Base-by-base conservation (phyloP, 2,329 filamentous ascomycete genomes). In the Xylaria polymorpha region DNA sequence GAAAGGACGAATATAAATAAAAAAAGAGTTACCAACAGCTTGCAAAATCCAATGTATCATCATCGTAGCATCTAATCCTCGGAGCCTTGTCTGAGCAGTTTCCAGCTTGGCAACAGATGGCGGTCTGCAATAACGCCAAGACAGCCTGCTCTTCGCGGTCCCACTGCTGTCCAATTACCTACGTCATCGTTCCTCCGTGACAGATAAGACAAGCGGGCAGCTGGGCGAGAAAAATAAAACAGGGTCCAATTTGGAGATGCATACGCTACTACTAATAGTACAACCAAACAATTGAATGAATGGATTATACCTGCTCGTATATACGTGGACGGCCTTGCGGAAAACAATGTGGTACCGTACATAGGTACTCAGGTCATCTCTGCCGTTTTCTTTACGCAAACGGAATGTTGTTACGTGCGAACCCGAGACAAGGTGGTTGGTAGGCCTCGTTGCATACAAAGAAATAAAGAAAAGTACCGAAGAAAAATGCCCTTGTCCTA, bases 121-220 rank as follows among this genome's bases (percentile, higher is more conserved):
- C 63, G 59, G 53, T 62, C 63, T 62, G 58, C 51, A 46, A 48
- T 7, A 14, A 10, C 15, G 67, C 67, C 63, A 55, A 69, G 67
- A 4, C 7, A 69, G 67, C 64, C 67, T 67, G 46, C 64, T 66
- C 35, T 35, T 57, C 1, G 22, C 7, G 22, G 53, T 46, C n/a
- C 50, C 29, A 37, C 43, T 69, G 67, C 67, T 64, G 67, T 66
- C 62, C 4, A 29, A 29, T 29, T 29, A 4, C 25, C 25, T 29
- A 29, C 25, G 25, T 29, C 25, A 22, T 8, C n/a, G 18, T 1
- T 37, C 43, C 22, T 35, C 41, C n/a, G 41, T 10, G 18, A 12
- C 20, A 39, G 48, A 55, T 48, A 56, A 37, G 41, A 48, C 41
- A 37, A 37, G 10, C n/a, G 35, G 18, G 18, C 18, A 43, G 22